These are phyloP conservation scores for Alnus rubra DNA, from an alignment of 306 rosid genomes.

Conservation along the genomic window DNA sequence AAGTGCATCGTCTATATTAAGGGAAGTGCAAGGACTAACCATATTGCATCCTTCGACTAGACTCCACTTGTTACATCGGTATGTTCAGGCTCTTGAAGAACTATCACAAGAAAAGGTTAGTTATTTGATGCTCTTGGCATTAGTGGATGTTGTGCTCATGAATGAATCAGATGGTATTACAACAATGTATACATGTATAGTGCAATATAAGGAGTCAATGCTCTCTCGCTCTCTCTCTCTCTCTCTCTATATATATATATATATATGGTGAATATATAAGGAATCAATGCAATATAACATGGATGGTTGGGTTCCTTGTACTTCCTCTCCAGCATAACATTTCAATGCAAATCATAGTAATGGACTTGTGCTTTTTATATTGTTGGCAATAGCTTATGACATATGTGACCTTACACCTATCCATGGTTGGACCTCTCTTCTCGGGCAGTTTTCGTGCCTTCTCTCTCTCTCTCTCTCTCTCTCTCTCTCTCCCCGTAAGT, in stretches of 20 bases:
- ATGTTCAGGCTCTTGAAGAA: constrained; percentile 63
- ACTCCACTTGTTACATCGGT: constrained; percentile 60
- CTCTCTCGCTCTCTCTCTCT: no score
- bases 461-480: no score
- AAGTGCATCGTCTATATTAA: constrained; percentile 38
- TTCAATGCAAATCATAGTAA: background rate
- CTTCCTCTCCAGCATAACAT: background rate
- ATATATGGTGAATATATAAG: no score
- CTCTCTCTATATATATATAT: no score
- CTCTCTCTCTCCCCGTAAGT: no score
- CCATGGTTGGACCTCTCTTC: no score
- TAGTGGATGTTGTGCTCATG: background rate
- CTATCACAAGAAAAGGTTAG: constrained; percentile 71
- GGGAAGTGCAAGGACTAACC: constrained; percentile 58
- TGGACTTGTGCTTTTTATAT: no score
- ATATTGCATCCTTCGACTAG: constrained; percentile 61
- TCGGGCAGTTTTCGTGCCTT: no score
- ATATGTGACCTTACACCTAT: no score
- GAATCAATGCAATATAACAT: background rate
- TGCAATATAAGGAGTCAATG: background rate
- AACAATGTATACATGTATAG: background rate
- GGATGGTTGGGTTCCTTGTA: background rate
- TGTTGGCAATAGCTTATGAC: background rate
- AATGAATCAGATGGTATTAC: background rate
- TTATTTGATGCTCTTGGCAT: constrained; percentile 16